Percentiles rank a stretch among this genome's conserved stretches.
Conservation (phyloP, 805 yeast species). For the Kazachstania martiniae region DNA sequence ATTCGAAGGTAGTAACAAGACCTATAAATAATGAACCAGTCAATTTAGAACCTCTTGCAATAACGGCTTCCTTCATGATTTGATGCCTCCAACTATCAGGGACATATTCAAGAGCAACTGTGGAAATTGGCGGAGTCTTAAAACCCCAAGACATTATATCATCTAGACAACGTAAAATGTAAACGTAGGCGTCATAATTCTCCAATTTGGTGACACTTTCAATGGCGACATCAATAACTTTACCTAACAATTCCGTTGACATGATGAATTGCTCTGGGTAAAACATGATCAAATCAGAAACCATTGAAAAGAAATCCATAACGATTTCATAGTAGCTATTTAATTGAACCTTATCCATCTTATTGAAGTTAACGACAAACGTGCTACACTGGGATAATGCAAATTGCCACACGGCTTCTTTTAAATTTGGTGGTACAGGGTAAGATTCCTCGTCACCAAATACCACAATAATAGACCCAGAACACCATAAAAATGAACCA, state of each 20-base stretch:
- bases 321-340: conserved; percentile 42
- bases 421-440: conserved; percentile 31
- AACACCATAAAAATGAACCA: conserved; percentile 86
- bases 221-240: conserved; percentile 49
- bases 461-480: conserved; percentile 71
- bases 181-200: conserved; percentile 59
- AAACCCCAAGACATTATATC: conserved; percentile 83
- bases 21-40: conserved; percentile 49
- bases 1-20: conserved; percentile 58
- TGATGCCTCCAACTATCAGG: conserved; percentile 44
- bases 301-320: conserved; percentile 80
- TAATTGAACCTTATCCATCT: conserved; percentile 11
- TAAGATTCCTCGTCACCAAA: conserved; percentile 43
- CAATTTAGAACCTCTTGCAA: conserved; percentile 45
- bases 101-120: conserved; percentile 39
- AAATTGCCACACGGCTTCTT: conserved; percentile 61
- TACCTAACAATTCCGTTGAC: conserved; percentile 34
- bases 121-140: conserved; percentile 67
- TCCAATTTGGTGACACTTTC: conserved; percentile 39
- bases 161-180: conserved; percentile 65
- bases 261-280: conserved; percentile 33
- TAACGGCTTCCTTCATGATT: conserved; percentile 36
- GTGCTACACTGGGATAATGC: conserved; percentile 52
- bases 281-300: conserved; percentile 66
- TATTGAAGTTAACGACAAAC: conserved; percentile 39